Evolutionary conservation across 495 filamentous ascomycete genomes (phyloP), one percentile per base, ranked within the genome.

Genomic region (Penicillium mononematosum): DNA sequence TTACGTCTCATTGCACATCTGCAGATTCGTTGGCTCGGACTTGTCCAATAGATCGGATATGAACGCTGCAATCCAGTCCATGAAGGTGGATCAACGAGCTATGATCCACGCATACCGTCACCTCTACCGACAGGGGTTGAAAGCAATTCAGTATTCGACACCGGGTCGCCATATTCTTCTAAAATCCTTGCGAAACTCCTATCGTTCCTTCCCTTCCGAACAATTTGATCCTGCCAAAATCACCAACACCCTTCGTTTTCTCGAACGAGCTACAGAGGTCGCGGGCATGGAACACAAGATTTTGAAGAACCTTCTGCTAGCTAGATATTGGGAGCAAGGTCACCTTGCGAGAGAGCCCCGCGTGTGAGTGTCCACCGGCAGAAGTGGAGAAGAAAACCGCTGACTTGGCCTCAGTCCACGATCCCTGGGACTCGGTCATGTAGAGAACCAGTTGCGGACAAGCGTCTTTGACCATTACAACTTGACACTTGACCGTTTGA

Each of bases 201-300:
- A 96, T 71, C 89, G 91, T 39, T 79, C 79, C 29, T 72, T 75
- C 41, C 58, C 70, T 5, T 57, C 66, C 4, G 70, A 74, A 47
- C 73, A 80, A 11, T 89, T 88, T 60, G 76, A 90, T 61, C 63
- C 72, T 41, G 69, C 76, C 25, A 82, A 78, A 54, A 83, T 96
- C 36, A 68, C 75, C 49, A 88, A 90, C 50, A 98, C 94, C 0
- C 56, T 95, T 17, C 77, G 79, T 55, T 97, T 98, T 65, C 77
- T 98, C 6, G 74, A 83, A 36, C 79, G 81, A 27, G 94, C 94
- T 7, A 78, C 86, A 9, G 70, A 75, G 44, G 69, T 79, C 56
- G 79, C 72, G 24, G 91, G 91, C 0, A 56, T 93, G 19, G 94
- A 98, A 76, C 91, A 96, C 67, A 78, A 72, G 53, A 85, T 98